Percentiles rank a stretch among this genome's conserved stretches.
These are phyloP conservation scores for Nakazawaea ishiwadae DNA, from an alignment of 805 yeast genomes.

Conservation along the genomic window DNA sequence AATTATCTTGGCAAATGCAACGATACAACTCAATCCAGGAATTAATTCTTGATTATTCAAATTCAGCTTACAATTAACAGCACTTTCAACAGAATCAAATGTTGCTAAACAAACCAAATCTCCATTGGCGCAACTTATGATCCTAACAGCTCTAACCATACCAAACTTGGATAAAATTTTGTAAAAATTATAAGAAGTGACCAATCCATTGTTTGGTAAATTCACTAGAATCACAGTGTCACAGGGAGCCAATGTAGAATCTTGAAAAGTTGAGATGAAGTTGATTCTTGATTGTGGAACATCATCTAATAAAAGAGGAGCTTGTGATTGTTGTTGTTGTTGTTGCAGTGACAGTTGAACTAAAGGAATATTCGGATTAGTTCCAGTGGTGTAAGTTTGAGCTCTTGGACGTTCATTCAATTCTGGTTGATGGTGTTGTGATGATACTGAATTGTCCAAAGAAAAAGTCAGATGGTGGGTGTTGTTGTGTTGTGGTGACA, in stretches of 20 bases:
- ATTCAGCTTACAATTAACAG: constrained; percentile 72
- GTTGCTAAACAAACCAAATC: constrained; percentile 58
- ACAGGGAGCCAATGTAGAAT: constrained; percentile 69
- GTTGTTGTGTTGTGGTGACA: too few relatives aligned
- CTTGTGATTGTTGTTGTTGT: constrained; percentile 15
- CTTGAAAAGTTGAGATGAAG: constrained; percentile 69
- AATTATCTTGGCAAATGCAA: constrained; percentile 77
- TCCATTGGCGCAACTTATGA: constrained; percentile 37
- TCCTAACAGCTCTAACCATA: constrained; percentile 51
- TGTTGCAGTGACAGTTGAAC: constrained; percentile 11
- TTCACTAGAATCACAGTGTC: constrained; percentile 75
- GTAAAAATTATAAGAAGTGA: constrained; percentile 50
- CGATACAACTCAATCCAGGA: constrained; percentile 71
- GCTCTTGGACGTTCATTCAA: constrained; percentile 32
- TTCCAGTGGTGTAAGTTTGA: constrained; percentile 31
- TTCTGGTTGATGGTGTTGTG: background rate
- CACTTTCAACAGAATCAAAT: constrained; percentile 65
- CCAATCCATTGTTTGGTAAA: constrained; percentile 47
- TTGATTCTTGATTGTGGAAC: constrained; percentile 53
- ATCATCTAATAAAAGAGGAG: constrained; percentile 45
- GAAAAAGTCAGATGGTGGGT: too few relatives aligned
- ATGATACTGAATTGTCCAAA: background rate
- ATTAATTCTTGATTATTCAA: constrained; percentile 80
- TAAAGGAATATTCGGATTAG: constrained; percentile 6
- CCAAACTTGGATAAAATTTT: constrained; percentile 60